These are phyloP conservation scores for Salvia rosmarinus DNA, from an alignment of 257 asterid genomes.

Conservation along the genomic window DNA sequence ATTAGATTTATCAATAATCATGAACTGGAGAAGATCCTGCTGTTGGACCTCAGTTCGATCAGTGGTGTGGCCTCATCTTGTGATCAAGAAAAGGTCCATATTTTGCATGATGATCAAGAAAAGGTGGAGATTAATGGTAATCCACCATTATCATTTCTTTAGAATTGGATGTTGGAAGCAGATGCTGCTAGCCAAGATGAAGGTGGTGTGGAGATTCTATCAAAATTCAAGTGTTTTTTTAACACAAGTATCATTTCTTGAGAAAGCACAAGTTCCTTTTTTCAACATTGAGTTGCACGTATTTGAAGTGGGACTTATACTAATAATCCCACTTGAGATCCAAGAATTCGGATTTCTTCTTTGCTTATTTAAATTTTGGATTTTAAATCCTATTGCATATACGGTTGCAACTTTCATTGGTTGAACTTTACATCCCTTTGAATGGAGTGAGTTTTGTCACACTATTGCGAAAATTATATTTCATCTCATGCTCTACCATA, in stretches of 20 bases:
- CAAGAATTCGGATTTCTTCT: neutral
- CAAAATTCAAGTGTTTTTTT: too few species aligned
- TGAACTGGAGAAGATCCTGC: slow-evolving; percentile 44
- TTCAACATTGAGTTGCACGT: neutral
- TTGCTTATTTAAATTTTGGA: too few species aligned
- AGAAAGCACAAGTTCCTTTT: neutral
- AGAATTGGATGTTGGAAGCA: slow-evolving; percentile 62
- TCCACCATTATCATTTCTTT: slow-evolving; percentile 56
- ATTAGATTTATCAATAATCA: too few species aligned
- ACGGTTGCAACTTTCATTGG: too few species aligned
- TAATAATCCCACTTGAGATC: neutral
- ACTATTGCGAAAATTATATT: too few species aligned
- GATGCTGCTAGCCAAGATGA: too few species aligned
- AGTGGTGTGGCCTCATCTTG: slow-evolving; percentile 36
- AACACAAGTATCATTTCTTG: too few species aligned
- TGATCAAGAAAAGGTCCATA: slow-evolving; percentile 41
- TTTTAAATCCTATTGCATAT: too few species aligned
- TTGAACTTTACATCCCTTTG: too few species aligned
- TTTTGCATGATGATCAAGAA: slow-evolving; percentile 36
- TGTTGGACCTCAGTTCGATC: slow-evolving; percentile 41
- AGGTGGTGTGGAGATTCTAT: too few species aligned
- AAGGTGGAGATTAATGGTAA: slow-evolving; percentile 30
- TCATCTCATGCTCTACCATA: too few species aligned
- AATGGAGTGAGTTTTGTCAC: too few species aligned
- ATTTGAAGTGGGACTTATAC: neutral